Base-by-base conservation (phyloP, 257 asterid genomes). In the Solanum stenotomum region DNA sequence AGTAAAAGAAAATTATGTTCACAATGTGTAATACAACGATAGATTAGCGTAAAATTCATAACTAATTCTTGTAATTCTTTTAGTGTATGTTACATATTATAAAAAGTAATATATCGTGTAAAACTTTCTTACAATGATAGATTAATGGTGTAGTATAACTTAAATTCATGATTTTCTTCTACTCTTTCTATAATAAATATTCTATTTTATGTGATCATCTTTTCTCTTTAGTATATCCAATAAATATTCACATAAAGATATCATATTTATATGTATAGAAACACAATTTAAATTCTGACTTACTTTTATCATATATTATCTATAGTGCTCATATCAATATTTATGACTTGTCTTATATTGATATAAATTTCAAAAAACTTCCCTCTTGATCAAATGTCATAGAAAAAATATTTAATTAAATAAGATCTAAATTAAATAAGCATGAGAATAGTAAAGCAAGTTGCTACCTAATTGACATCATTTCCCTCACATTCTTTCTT, bases 381-480 rank as follows among this genome's bases (percentile, higher is more conserved):
- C 46, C 46, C 46, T 40, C 46, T 40, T 40, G 46, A 40, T 40
- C 46, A 40, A 0, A 40, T 10, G 46, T 40, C 44, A 38, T 38
- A 38, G 42, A 38, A 37, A 37, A 37, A 37, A 37, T 7, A 37
- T 40, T 40, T 42, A 42, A 42, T 42, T 42, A 42, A 40, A 40
- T 40, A 40, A 9, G 13, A 40, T 40, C 44, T 40, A 40, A 38
- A 38, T 38, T 38, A 38, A 42, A 77, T 87, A 93, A 95, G 94
- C 96, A 95, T 93, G 98, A 23, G 92, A 93, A 93, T 94, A 93
- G 94, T 94, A 93, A 95, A 94, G 94, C 92, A 92, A 94, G 92
- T 52, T 89, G 42, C 85, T 92, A 82, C 94, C 94, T 89, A 79
- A 29, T 90, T 70, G 87, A 89, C 90, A 95, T 95, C 96, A 93